Base-by-base conservation (phyloP, 805 yeast species). In the Pichia insulana region DNA sequence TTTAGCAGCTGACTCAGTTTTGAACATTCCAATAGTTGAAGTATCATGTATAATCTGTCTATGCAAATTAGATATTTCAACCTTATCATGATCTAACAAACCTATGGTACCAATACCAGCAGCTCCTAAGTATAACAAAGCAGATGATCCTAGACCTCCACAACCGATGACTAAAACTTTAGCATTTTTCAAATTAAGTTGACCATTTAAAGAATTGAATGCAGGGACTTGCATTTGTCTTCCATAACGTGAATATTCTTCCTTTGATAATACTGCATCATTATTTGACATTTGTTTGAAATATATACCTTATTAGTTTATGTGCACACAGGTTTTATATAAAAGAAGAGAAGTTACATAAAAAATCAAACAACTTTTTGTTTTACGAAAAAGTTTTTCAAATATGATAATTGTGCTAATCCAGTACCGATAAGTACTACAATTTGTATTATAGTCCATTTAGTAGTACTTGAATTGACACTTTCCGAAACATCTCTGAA, bases 111-210 rank as follows among this genome's bases (percentile, higher is more conserved):
- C 97, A 3, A 90, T 65, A 4, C 99, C 98, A 0, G 95, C 83
- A 0, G 94, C 96, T 0, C 80, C 79, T 2, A 92, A 62, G 56
- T 92, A 92, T 34, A 84, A 69, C 38, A 90, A 60, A 0, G 94
- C 94, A 0, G 98, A 97, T 51, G 94, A 82, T 0, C 98, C 97
- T 7, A 92, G 68, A 0, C 99, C 99, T 10, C 98, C 99, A 1
- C 97, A 97, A 1, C 99, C 98, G 7, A 92, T 71, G 0, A 92
- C 89, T 20, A 90, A 61, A 0, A 89, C 74, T 40, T 67, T 73
- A 2, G 90, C 45, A 0, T 59, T 50, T 48, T 78, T 80, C 37
- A 92, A 61, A 34, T 62, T 65, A 7, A 71, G 40, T 58, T 92
- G 99, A 2, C 78, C 71, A 2, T 61, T 44, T 3, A 63, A 40